phyloP scores from a whole-genome alignment of 2,329 filamentous ascomycete species.

The Diaporthe sp. region DNA sequence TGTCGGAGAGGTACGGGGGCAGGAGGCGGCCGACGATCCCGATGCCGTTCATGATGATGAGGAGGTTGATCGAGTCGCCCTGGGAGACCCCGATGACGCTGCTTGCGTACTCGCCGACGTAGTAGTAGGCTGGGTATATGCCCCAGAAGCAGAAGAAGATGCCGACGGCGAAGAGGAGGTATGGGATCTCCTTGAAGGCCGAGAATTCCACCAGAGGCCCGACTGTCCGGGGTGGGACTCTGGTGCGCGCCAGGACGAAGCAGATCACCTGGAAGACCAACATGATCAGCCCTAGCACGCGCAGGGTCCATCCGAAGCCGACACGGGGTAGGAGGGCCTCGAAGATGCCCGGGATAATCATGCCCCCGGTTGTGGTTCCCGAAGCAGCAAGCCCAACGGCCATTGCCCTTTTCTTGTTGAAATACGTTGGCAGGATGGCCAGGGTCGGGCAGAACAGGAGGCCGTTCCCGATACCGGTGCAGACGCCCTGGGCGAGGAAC shows the following conservation, averaged over 20 bases:
- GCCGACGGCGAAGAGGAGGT: slow-evolving; percentile 63
- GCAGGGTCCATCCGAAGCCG: slow-evolving; percentile 71
- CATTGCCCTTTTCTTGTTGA: slow-evolving; percentile 67
- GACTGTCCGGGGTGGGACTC: slow-evolving; percentile 61
- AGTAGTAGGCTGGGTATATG: slow-evolving; percentile 71
- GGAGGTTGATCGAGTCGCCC: slow-evolving; percentile 67
- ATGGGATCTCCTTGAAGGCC: slow-evolving; percentile 69
- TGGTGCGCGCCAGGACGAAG: slow-evolving; percentile 57
- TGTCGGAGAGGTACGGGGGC: slow-evolving; percentile 71
- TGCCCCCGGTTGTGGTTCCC: slow-evolving; percentile 71
- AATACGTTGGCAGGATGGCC: slow-evolving; percentile 77
- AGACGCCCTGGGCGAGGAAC: slow-evolving; percentile 68
- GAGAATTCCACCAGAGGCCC: slow-evolving; percentile 67
- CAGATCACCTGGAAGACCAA: slow-evolving; percentile 59
- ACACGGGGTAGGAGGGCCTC: slow-evolving; percentile 66
- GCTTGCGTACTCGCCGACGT: slow-evolving; percentile 56
- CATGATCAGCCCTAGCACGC: slow-evolving; percentile 73
- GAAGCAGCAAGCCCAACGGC: slow-evolving; percentile 73
- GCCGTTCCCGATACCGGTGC: slow-evolving; percentile 70
- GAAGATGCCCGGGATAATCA: slow-evolving; percentile 70
- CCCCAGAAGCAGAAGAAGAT: slow-evolving; percentile 65
- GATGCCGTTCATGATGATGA: slow-evolving; percentile 76
- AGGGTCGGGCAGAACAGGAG: slow-evolving; percentile 75
- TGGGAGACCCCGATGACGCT: slow-evolving; percentile 57
- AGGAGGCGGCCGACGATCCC: slow-evolving; percentile 70